Evolutionary conservation across 2,329 filamentous ascomycete genomes (phyloP), one percentile per base, ranked within the genome.

Genomic region (Penicillium freii): DNA sequence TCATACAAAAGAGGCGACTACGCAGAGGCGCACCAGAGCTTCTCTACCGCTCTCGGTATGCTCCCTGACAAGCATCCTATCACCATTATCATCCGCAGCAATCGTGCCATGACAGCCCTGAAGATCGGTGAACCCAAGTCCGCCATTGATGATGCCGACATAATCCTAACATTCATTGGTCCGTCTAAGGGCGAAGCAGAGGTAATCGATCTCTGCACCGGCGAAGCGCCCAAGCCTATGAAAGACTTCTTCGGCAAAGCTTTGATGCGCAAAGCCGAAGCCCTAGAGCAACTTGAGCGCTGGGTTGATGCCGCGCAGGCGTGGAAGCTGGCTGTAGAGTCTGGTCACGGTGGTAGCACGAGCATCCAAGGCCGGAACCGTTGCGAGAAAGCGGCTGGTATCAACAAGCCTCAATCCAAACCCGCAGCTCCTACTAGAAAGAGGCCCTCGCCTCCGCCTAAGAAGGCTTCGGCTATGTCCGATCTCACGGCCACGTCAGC

Each of bases 1-100:
- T 90, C 95, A 63, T 97, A 96, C 78, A 97, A 97, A 75, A 86
- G 91, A 36, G 94, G 94, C 34, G 94, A 99, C 73, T 99, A 91
- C 73, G 88, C 90, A 19, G 84, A 89, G 10, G 94, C 94, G 0
- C 91, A 97, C 68, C 81, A 86, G 21, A 87, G 89, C 1, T 99
- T 97, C 73, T 86, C 89, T 0, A 83, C 84, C 31, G 91, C 94
- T 1, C 79, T 99, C 3, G 78, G 83, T 1, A 84, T 86, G 38
- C 80, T 99, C 33, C 94, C 94, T 1, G 75, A 84, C 15, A 83
- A 81, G 4, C 94, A 99, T 71, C 93, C 93, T 0, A 81, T 97
- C 25, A 85, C 85, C 19, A 94, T 97, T 58, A 80, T 97, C n/a
- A 83, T 97, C 7, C 85, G 96, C 23, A 93, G 90, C 66, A 99